These are phyloP conservation scores for Lenwebbia sp. DNA, from an alignment of 345 rosid genomes.

Conservation along the genomic window DNA sequence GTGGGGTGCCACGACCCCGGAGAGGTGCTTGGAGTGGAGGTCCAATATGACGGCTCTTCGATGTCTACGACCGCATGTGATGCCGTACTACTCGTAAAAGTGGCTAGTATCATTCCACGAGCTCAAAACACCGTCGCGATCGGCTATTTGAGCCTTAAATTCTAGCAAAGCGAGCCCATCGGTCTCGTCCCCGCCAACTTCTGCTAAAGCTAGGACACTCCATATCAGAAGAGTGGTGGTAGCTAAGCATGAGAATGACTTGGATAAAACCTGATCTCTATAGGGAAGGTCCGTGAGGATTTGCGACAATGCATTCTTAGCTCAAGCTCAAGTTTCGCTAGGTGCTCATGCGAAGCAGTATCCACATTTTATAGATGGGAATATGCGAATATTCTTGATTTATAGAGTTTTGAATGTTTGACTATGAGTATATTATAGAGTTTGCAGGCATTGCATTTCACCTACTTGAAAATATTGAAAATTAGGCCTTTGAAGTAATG, in stretches of 20 bases:
- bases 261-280: background rate
- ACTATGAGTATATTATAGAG: too few relatives aligned
- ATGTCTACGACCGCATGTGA: background rate
- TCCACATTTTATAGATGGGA: too few relatives aligned
- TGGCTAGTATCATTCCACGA: background rate
- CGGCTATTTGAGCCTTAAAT: background rate
- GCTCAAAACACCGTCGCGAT: background rate
- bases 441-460: too few relatives aligned
- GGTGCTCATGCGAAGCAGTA: too few relatives aligned
- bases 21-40: rapidly evolving
- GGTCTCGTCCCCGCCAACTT: rapidly evolving
- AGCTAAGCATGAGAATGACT: background rate
- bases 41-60: background rate
- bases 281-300: background rate
- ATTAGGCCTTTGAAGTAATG: too few relatives aligned
- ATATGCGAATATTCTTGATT: too few relatives aligned
- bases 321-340: too few relatives aligned
- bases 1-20: rapidly evolving
- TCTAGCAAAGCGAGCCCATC: background rate
- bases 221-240: background rate
- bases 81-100: rapidly evolving
- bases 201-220: background rate
- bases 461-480: too few relatives aligned
- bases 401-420: too few relatives aligned
- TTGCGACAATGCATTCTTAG: background rate